Conservation (phyloP, 768 basidiomycete species). For the Lentinula lateritia region DNA sequence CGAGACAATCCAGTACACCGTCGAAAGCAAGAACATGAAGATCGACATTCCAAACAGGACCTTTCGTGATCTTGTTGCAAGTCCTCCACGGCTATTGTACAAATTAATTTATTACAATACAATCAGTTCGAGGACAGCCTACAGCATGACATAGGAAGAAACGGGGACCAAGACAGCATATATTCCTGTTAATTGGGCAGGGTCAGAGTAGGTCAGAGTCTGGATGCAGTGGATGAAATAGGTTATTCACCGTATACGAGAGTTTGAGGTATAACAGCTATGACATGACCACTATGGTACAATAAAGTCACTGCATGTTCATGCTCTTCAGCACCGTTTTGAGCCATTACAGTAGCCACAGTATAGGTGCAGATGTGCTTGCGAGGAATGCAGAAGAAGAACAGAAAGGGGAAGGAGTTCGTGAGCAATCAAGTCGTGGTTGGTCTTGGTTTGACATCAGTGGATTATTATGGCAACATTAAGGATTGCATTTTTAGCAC, state of each 20-base stretch:
- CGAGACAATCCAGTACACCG: background rate
- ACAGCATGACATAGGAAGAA: constrained; percentile 1
- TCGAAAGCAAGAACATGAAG: constrained; percentile 1
- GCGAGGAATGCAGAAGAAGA: background rate
- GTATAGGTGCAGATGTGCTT: background rate
- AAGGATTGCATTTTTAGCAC: no score
- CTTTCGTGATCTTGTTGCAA: background rate
- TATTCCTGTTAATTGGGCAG: background rate
- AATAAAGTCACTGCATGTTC: background rate
- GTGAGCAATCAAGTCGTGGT: background rate
- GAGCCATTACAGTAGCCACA: background rate
- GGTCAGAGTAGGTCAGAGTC: no score
- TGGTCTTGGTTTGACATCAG: no score
- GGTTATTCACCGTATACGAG: background rate
- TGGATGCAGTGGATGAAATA: background rate
- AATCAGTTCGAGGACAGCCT: background rate
- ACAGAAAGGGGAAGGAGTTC: background rate
- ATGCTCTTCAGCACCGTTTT: background rate
- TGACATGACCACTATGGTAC: constrained; percentile 5
- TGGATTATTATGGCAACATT: no score
- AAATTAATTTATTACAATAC: background rate
- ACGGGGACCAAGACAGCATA: constrained; percentile 1
- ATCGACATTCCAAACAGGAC: constrained; percentile 3
- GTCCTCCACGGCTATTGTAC: background rate
- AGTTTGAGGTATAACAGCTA: constrained; percentile 3